These are phyloP conservation scores for Acanthamoeba triangularis DNA, from an alignment of 208 protist genomes.

Conservation along the genomic window DNA sequence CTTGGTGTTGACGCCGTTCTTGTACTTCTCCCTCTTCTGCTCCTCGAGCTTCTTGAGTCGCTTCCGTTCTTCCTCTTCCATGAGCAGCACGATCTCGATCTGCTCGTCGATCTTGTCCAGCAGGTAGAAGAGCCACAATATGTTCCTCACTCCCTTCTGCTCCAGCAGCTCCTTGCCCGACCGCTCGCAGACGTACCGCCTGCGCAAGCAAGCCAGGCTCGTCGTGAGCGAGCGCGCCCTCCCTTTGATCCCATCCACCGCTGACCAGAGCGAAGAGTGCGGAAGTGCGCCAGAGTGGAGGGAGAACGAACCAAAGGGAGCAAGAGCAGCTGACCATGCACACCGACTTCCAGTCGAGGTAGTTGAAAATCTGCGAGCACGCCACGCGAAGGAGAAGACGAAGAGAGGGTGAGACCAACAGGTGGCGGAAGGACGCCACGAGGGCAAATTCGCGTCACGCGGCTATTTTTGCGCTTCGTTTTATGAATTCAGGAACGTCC, in stretches of 20 bases:
- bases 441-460: too few species aligned
- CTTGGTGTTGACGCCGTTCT: background rate
- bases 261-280: background rate
- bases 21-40: slow-evolving; percentile 1
- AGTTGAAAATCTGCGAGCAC: slow-evolving; percentile 10
- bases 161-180: slow-evolving; percentile 11
- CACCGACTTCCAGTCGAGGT: slow-evolving; percentile 42
- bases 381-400: too few species aligned
- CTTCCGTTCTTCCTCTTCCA: slow-evolving; percentile 46
- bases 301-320: background rate
- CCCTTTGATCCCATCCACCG: background rate
- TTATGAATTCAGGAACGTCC: background rate
- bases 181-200: slow-evolving; percentile 38
- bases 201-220: background rate
- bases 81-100: slow-evolving; percentile 46
- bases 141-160: slow-evolving; percentile 58
- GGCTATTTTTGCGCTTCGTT: background rate
- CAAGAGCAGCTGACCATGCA: slow-evolving; percentile 53
- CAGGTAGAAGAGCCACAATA: slow-evolving; percentile 63
- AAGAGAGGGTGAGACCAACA: too few species aligned
- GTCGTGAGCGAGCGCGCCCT: background rate
- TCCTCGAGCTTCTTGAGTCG: slow-evolving; percentile 30
- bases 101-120: slow-evolving; percentile 43
- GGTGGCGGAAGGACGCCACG: background rate
- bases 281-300: background rate